phyloP scores from a whole-genome alignment of 257 asterid species.

The Nicotiana attenuata region DNA sequence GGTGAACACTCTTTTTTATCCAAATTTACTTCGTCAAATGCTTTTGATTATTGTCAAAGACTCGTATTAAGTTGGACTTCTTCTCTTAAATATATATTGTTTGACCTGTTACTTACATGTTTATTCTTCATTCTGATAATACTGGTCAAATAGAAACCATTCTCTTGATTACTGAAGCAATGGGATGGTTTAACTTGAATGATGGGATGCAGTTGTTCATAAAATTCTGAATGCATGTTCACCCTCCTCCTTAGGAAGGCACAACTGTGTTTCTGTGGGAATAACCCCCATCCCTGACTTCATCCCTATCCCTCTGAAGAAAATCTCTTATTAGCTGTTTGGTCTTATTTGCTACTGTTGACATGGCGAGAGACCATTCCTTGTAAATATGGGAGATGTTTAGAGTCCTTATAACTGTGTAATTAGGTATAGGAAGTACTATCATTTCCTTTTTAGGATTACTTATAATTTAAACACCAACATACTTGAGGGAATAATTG shows the following conservation, averaged over 20 bases:
- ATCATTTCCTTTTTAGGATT: too few species aligned
- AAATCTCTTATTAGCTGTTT: not conserved
- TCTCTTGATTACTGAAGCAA: not conserved
- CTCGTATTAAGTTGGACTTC: not conserved
- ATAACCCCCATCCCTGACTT: too few species aligned
- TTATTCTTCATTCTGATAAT: not conserved
- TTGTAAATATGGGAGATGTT: too few species aligned
- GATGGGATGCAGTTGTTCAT: not conserved
- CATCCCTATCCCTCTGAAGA: not conserved
- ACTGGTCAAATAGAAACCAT: not conserved
- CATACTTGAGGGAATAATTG: too few species aligned
- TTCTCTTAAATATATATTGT: not conserved
- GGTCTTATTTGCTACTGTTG: not conserved
- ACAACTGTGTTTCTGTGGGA: too few species aligned
- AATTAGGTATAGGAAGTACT: too few species aligned
- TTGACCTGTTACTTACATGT: not conserved
- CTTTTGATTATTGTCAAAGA: not conserved
- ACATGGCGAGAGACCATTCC: too few species aligned
- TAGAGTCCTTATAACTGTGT: too few species aligned
- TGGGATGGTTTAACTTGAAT: not conserved
- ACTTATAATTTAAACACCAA: too few species aligned
- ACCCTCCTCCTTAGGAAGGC: not conserved
- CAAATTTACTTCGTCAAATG: not conserved
- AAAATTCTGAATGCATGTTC: not conserved
- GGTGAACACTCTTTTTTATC: slow-evolving; percentile 36